These are phyloP conservation scores for Aspergillus ibericus DNA, from an alignment of 2,329 filamentous ascomycete species.

Conservation along the genomic window DNA sequence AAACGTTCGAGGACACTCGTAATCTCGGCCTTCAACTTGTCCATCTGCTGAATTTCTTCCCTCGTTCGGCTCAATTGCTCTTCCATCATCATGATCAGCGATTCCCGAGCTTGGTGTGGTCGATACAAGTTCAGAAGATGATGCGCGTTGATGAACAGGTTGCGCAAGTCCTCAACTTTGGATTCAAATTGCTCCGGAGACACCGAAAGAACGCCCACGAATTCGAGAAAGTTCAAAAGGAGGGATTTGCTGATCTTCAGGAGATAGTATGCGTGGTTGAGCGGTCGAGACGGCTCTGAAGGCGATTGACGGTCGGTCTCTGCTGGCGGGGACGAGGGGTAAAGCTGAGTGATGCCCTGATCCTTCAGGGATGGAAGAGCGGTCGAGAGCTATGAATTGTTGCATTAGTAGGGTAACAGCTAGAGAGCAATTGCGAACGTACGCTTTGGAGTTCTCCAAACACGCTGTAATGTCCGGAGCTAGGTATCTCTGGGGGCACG, in stretches of 20 bases:
- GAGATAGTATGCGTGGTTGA: constrained; percentile 60
- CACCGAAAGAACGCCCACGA: constrained; percentile 69
- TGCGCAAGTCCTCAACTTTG: constrained; percentile 77
- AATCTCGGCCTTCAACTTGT: constrained; percentile 69
- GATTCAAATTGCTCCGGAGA: constrained; percentile 66
- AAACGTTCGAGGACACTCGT: constrained; percentile 42
- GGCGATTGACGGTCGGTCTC: constrained; percentile 58
- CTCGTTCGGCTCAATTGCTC: constrained; percentile 72
- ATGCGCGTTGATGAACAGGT: constrained; percentile 86
- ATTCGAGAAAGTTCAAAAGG: constrained; percentile 83
- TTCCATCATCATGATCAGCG: constrained; percentile 83
- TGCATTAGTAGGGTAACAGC: background rate
- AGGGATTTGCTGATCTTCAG: constrained; percentile 80
- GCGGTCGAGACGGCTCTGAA: constrained; percentile 39
- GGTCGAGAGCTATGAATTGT: constrained; percentile 49
- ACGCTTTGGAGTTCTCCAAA: constrained; percentile 70
- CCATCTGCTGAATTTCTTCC: constrained; percentile 76
- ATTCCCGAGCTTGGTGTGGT: constrained; percentile 88
- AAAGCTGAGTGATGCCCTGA: constrained; percentile 70
- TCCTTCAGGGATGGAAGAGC: constrained; percentile 67
- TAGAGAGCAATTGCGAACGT: constrained; percentile 18
- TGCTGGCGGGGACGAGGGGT: constrained; percentile 50
- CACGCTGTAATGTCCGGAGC: constrained; percentile 67
- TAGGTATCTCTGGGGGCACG: constrained; percentile 76
- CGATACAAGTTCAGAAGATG: constrained; percentile 92